Evolutionary conservation across 2,329 filamentous ascomycete species (phyloP), one percentile per base, ranked within the genome.

Genomic region (Dendryphion nanum): DNA sequence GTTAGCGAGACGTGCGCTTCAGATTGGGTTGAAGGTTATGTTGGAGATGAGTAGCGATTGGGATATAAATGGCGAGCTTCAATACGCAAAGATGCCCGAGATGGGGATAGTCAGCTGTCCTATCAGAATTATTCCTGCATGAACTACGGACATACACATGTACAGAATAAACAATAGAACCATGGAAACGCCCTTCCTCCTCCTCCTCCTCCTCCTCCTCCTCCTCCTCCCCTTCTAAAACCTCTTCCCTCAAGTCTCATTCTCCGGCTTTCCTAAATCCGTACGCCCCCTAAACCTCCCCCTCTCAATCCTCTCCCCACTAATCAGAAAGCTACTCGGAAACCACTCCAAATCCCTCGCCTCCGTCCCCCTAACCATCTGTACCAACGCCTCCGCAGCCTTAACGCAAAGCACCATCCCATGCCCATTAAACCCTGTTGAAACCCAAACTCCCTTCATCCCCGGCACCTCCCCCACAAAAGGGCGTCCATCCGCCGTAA

Each of bases 391-490:
- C 47, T 75, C 72, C 0, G 79, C 79, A 18, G 74, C 76, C 55
- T 79, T 75, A 66, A 79, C 76, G 38, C 78, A 79, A 20, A 79
- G 59, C 2, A 81, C 81, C 82, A 84, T 85, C 0, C 81, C 59
- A 56, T 85, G 79, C 1, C 82, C 82, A 46, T 82, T 81, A 46
- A 85, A 85, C 5, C 78, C 74, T 3, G 76, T 78, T 20, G 73
- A 70, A 1, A 81, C 65, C 70, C 76, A 82, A 16, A 84, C 52
- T 1, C 72, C 69, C 4, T 61, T 46, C 30, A 58, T 57, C 3
- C 59, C 65, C 2, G 72, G 73, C 35, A 72, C 67, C 12, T 54
- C 47, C 0, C 68, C 68, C 0, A 71, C 65, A 52, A 76, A 72
- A 0, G 75, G 75, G n/a, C 72, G 53, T 2, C 68, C 70, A 52